Evolutionary conservation across 2,329 filamentous ascomycete species (phyloP), one percentile per base, ranked within the genome.

Genomic region (Nannizziopsis barbatae): DNA sequence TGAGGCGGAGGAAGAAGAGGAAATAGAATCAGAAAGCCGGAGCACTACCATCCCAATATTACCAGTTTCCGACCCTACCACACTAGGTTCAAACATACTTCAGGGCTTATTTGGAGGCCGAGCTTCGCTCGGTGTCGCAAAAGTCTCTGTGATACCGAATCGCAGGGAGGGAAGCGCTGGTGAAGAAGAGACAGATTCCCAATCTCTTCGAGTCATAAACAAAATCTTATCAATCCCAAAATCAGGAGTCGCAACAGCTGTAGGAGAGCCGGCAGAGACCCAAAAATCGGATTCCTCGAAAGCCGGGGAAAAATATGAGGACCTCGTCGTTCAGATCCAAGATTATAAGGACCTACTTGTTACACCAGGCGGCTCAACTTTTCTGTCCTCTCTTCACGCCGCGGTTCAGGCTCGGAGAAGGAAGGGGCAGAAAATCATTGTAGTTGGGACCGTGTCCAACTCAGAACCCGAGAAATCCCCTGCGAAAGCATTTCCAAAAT

Each of bases 321-420:
- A 72, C 18, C 73, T 88, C 6, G 81, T 96, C 50, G 72, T 93
- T 35, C 86, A 86, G 57, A 69, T 95, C 10, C 79, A 84, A 60
- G 86, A 96, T 62, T 84, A 87, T 58, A 80, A 84, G 46, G 86
- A 93, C 54, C 72, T 98, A 7, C 79, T 75, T 57, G 76, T 77
- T 59, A 81, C 84, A 0, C 64, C 75, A 5, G 80, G 86, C 50
- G 86, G 87, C 9, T 73, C 77, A 1, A 74, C 76, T 17, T 76
- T 96, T 30, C 68, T 95, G 6, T 70, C 73, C 36, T 79, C 82
- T 50, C 68, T 98, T 10, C 80, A 85, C 46, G 75, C 77, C 42
- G 72, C 84, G 5, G 78, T 94, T 20, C 82, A 89, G 57, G 76
- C 77, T 51, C 75, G 82, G 50, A 84, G 89, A 72, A 74, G 75